These are phyloP conservation scores for Suhomyces xylopsoci DNA, from an alignment of 805 yeast genomes.

Conservation along the genomic window DNA sequence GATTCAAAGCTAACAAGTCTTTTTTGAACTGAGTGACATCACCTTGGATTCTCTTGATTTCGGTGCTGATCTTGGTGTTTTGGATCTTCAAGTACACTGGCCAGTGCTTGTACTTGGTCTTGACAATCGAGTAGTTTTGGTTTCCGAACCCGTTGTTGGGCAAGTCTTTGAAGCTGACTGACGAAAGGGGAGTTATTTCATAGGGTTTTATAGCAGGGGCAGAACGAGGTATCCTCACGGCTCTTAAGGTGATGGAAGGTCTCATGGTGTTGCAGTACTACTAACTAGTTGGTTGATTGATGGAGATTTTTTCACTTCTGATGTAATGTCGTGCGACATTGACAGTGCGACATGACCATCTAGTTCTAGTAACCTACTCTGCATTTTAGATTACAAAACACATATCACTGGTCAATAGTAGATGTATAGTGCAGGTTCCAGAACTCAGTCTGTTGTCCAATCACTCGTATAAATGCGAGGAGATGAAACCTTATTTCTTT, in stretches of 20 bases:
- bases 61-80: slow-evolving; percentile 66
- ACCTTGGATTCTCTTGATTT: slow-evolving; percentile 69
- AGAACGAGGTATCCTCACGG: slow-evolving; percentile 22
- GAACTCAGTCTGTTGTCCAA: too few species aligned
- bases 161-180: slow-evolving; percentile 20
- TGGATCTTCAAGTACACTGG: slow-evolving; percentile 78
- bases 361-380: too few species aligned
- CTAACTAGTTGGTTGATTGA: slow-evolving; percentile 15
- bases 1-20: slow-evolving; percentile 56
- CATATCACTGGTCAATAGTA: too few species aligned
- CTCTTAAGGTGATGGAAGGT: slow-evolving; percentile 19
- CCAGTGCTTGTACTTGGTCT: slow-evolving; percentile 63
- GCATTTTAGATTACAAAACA: too few species aligned
- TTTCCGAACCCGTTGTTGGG: slow-evolving; percentile 35
- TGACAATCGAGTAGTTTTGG: slow-evolving; percentile 41
- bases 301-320: background rate
- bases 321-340: background rate
- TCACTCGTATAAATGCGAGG: too few species aligned
- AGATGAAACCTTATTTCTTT: too few species aligned
- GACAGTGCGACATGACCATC: background rate
- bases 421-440: too few species aligned
- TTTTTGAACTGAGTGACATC: slow-evolving; percentile 61
- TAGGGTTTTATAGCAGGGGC: slow-evolving; percentile 16
- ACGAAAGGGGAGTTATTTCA: slow-evolving; percentile 27
- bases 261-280: slow-evolving; percentile 19